Conservation (phyloP, 768 basidiomycete species). For the Leccinum uliginosum region DNA sequence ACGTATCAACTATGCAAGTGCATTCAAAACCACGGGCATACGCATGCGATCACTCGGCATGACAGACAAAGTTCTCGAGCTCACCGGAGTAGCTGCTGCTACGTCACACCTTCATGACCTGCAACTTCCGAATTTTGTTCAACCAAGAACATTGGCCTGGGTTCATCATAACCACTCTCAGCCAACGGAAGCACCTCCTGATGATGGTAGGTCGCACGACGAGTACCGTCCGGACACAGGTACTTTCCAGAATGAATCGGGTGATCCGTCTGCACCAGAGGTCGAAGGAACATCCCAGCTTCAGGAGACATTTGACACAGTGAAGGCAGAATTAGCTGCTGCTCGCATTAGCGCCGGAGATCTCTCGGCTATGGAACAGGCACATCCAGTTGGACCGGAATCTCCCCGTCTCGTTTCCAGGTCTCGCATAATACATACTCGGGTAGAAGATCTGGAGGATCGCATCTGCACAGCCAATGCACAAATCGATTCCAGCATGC, state of each 20-base stretch:
- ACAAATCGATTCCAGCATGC: constrained; percentile 64
- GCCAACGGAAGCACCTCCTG: constrained; percentile 33
- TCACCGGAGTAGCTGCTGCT: constrained; percentile 83
- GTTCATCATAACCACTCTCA: constrained; percentile 37
- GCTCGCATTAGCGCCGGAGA: constrained; percentile 34
- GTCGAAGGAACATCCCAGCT: constrained; percentile 62
- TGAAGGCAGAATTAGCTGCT: constrained; percentile 79
- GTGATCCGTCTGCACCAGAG: constrained; percentile 47
- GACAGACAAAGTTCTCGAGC: constrained; percentile 63
- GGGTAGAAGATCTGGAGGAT: constrained; percentile 61
- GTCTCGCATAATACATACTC: constrained; percentile 51
- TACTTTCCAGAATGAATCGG: constrained; percentile 11
- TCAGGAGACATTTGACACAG: constrained; percentile 79
- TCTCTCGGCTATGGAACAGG: constrained; percentile 10
- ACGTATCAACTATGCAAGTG: constrained; percentile 88
- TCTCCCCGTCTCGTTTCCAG: constrained; percentile 38
- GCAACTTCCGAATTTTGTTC: constrained; percentile 32
- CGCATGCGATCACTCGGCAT: constrained; percentile 74
- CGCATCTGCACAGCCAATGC: constrained; percentile 49
- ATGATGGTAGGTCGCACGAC: constrained; percentile 19
- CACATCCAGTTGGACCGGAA: constrained; percentile 22
- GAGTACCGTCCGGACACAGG: constrained; percentile 31
- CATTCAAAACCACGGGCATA: constrained; percentile 83
- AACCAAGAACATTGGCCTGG: constrained; percentile 35
- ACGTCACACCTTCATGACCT: constrained; percentile 76